These are phyloP conservation scores for Capsicum baccatum DNA, from an alignment of 257 asterid species.

Conservation along the genomic window DNA sequence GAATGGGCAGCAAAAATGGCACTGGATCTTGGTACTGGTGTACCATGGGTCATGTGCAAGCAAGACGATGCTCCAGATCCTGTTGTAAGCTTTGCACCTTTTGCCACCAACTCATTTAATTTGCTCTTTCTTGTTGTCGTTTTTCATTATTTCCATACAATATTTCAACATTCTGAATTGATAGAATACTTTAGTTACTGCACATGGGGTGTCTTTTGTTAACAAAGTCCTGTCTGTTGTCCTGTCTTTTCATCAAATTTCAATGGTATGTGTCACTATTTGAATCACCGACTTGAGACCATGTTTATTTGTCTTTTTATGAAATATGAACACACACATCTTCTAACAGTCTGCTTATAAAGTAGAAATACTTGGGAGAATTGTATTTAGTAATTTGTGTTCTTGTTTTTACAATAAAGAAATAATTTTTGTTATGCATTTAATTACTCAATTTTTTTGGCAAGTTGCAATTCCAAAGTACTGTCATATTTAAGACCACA, in stretches of 20 bases:
- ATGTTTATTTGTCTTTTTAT: not conserved
- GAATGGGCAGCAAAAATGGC: slow-evolving; percentile 46
- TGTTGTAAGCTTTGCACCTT: slow-evolving; percentile 53
- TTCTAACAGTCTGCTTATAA: not conserved
- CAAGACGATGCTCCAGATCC: slow-evolving; percentile 48
- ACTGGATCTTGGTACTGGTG: slow-evolving; percentile 40
- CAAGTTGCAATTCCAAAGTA: no score
- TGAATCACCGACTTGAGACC: slow-evolving; percentile 31
- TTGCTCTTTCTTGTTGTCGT: slow-evolving; percentile 20
- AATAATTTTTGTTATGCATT: not conserved
- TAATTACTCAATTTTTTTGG: not conserved
- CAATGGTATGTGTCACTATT: slow-evolving; percentile 27
- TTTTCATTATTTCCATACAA: slow-evolving; percentile 24
- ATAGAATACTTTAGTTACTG: slow-evolving; percentile 32
- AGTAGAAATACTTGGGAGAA: not conserved
- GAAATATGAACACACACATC: not conserved
- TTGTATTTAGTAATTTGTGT: not conserved
- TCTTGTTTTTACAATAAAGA: not conserved
- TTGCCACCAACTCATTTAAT: not conserved
- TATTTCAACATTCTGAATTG: slow-evolving; percentile 33
- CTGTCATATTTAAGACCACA: no score
- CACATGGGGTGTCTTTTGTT: slow-evolving; percentile 52
- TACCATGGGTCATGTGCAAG: slow-evolving; percentile 47
- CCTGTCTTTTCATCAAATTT: slow-evolving; percentile 34
- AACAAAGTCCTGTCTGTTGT: slow-evolving; percentile 39